phyloP scores from a whole-genome alignment of 495 filamentous ascomycete genomes.

The Neurospora sp. region DNA sequence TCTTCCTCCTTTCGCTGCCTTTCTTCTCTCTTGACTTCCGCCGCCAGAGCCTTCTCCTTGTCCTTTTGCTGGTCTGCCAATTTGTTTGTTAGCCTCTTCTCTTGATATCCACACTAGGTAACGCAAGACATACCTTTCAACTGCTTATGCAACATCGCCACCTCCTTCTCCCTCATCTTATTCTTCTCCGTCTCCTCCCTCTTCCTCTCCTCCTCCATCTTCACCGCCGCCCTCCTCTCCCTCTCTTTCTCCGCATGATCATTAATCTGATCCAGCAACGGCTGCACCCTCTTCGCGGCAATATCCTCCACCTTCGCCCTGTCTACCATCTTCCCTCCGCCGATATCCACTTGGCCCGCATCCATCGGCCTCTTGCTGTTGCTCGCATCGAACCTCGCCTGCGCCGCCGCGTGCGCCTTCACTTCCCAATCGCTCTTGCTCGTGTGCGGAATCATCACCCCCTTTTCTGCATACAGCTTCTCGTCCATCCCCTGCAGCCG shows the following conservation, averaged over 20 bases:
- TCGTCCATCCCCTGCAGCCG: conserved; percentile 70
- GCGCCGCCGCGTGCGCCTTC: conserved; percentile 56
- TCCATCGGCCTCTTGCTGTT: conserved; percentile 18
- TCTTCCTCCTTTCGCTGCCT: conserved; percentile 41
- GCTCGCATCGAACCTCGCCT: conserved; percentile 49
- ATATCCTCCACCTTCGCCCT: conserved; percentile 70
- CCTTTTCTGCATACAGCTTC: conserved; percentile 64
- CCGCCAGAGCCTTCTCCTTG: conserved; percentile 34
- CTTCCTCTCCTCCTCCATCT: conserved; percentile 36
- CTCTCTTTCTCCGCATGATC: conserved; percentile 59
- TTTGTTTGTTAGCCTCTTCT: neutral
- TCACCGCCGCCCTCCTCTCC: conserved; percentile 44
- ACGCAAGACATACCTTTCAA: conserved; percentile 27
- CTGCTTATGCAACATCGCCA: conserved; percentile 31
- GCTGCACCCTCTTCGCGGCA: conserved; percentile 70
- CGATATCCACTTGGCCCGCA: conserved; percentile 64
- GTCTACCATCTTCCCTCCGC: conserved; percentile 70
- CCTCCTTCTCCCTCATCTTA: conserved; percentile 35
- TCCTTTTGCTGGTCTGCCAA: conserved; percentile 39
- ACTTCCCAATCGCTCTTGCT: conserved; percentile 64
- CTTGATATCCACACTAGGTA: neutral
- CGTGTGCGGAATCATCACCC: conserved; percentile 58
- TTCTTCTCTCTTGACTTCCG: conserved; percentile 42
- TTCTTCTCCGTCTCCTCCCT: conserved; percentile 34
- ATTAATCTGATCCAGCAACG: conserved; percentile 82